These are phyloP conservation scores for Sechiopsis laciniata DNA, from an alignment of 306 rosid genomes.

Conservation along the genomic window DNA sequence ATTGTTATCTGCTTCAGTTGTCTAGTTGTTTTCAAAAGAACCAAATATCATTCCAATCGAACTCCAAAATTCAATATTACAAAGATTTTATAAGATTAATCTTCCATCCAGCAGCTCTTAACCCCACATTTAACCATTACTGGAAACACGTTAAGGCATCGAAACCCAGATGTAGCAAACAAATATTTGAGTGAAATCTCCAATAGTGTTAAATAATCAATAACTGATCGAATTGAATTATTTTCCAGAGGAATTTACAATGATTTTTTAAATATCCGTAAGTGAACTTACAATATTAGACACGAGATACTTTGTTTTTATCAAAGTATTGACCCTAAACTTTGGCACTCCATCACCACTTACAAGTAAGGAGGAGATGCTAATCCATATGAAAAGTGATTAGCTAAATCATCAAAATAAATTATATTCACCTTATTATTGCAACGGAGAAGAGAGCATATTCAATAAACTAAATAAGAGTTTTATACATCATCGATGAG, in stretches of 20 bases:
- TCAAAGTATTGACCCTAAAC: neutral
- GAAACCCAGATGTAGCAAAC: constrained; percentile 2
- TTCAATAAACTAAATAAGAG: neutral
- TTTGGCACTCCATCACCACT: neutral
- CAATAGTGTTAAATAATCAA: neutral
- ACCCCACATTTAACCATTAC: neutral
- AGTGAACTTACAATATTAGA: neutral
- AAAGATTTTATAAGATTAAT: too few relatives aligned
- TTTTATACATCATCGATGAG: too few relatives aligned
- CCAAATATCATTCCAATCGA: too few relatives aligned
- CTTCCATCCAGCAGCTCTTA: too few relatives aligned
- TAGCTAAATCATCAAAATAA: neutral
- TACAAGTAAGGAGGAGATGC: neutral
- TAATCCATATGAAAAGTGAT: neutral
- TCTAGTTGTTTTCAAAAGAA: too few relatives aligned
- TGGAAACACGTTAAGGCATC: neutral
- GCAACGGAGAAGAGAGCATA: neutral
- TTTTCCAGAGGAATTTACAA: neutral
- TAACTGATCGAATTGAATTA: neutral
- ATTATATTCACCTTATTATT: neutral
- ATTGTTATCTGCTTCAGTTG: too few relatives aligned
- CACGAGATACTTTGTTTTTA: neutral
- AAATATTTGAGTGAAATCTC: neutral
- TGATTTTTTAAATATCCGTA: too few relatives aligned
- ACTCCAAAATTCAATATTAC: too few relatives aligned